Base-by-base conservation (phyloP, 345 rosid genomes). In the Mercurialis annua region DNA sequence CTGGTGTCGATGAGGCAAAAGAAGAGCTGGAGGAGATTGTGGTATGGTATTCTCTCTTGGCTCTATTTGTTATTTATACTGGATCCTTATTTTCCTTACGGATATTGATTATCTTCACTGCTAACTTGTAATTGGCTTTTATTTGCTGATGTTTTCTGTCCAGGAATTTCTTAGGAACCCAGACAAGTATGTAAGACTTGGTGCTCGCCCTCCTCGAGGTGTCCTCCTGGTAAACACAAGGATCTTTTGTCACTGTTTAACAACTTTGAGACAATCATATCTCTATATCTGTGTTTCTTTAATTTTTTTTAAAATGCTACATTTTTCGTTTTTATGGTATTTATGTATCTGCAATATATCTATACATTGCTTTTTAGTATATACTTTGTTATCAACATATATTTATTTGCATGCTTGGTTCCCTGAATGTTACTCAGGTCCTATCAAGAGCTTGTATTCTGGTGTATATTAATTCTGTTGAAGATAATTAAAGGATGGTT, bases 161-260 rank as follows among this genome's bases (percentile, higher is more conserved):
- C 86, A 92, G 98, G 98, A 94, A 77, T 94, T 94, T 79, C 92
- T 94, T 27, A 89, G 89, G 82, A 94, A 88, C 73, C 98, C 98
- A 42, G 97, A 94, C 54, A 85, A 65, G 78, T 94, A 94, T 49
- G 60, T 74, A 43, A 83, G 93, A 50, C 78, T 92, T 54, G 99
- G 99, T 70, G 98, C 99, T 38, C 96, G 99, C 63, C 99, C 98
- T 75, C 99, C 98, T 34, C 90, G 92, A 59, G 98, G 98, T 64
- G 93, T 94, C 77, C 87, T 94, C 38, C 77, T 94, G 96, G 98
- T 92, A 79, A 83, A 96, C 75, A 54, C 24, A 15, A 63, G 9
- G 54, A 6, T 18, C 34, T 46, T n/a, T 18, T 11, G 38, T 21
- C 43, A 33, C 56, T 14, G 57, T 5, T 30, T 51, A 9, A 47